Evolutionary conservation across 2,329 filamentous ascomycete species (phyloP), one percentile per base, ranked within the genome.

Genomic region (Penicillium sp.): DNA sequence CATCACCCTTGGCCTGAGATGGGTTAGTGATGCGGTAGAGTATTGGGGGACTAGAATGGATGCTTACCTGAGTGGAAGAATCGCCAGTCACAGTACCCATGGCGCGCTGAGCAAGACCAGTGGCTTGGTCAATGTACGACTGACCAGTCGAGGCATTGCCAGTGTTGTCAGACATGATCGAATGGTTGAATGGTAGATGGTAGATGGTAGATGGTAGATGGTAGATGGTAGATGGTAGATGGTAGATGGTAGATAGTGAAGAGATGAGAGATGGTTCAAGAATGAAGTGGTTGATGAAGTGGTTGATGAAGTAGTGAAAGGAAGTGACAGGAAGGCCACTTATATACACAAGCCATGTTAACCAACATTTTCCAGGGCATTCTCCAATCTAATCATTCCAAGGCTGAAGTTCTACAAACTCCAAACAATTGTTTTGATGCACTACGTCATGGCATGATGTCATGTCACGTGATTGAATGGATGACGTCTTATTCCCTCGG

Each of bases 21-120:
- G 45, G 59, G 64, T 56, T 28, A 9, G 26, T 39, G 39, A 15
- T 13, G 21, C 21, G 17, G 21, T 9, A 19, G 7, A 26, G 34
- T 38, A 47, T 32, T 17, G 39, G 10, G 10, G 13, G 10, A 7
- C 2, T 7, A 26, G 8, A n/a, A 33, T 35, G 31, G 37, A 12
- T 31, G 28, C 62, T 45, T 67, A 79, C 77, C 71, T 88, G 76
- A 61, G 91, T 83, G 53, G 76, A 75, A 2, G 77, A 76, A 74
- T 73, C 88, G 61, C 88, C 89, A 9, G 86, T 90, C 49, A 95
- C 53, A 54, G 75, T 78, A 56, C 88, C 87, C 43, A 93, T 61
- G 43, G 77, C 81, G 54, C 78, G 84, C 72, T 95, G 88, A 45
- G 83, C 79, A 48, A 82, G 75, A 58, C 87, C 87, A 33, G 82